Base-by-base conservation (phyloP, 2,329 filamentous ascomycete genomes). In the Colletotrichum somersetense region DNA sequence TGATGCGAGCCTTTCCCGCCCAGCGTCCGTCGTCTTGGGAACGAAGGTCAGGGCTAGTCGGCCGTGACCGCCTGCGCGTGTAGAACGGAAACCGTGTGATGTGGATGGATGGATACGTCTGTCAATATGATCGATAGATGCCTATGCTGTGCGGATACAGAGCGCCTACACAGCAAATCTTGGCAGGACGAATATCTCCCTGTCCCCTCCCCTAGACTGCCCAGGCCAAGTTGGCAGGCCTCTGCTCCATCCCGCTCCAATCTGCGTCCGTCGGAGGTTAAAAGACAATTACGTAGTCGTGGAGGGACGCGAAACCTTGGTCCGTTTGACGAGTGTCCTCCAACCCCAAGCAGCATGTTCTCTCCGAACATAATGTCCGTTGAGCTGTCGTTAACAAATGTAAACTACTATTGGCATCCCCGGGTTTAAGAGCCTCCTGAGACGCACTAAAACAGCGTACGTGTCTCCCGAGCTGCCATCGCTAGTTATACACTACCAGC, bases 81-180 rank as follows among this genome's bases (percentile, higher is more conserved):
- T 5, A 26, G 14, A 11, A 42, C 35, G 56, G 14, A 26, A 6
- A 58, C 7, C n/a, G 35, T 26, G 16, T 26, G 8, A 56, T n/a
- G 14, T 55, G n/a, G n/a, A 10, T 55, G n/a, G n/a, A 10, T 33
- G 33, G n/a, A 23, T 8, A 48, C 20, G 20, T 10, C 23, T 38
- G 26, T 62, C 50, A n/a, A 35, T 38, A 33, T 33, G 48, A 33
- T 30, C 35, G 33, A 52, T 58, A 16, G 35, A 71, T 57, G 6
- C 35, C 56, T 6, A 20, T 55, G 50, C 33, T 20, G 20, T 30
- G 38, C 33, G 6, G 42, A 8, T 42, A 62, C 52, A 53, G 58
- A 52, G 50, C 69, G 57, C 48, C 59, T 69, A 48, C 69, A 72
- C 66, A 64, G 66, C 66, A 61, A 56, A 53, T 69, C 30, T 61